Base-by-base conservation (phyloP, 1,284 basidiomycete species). In the Earliella scabrosa region DNA sequence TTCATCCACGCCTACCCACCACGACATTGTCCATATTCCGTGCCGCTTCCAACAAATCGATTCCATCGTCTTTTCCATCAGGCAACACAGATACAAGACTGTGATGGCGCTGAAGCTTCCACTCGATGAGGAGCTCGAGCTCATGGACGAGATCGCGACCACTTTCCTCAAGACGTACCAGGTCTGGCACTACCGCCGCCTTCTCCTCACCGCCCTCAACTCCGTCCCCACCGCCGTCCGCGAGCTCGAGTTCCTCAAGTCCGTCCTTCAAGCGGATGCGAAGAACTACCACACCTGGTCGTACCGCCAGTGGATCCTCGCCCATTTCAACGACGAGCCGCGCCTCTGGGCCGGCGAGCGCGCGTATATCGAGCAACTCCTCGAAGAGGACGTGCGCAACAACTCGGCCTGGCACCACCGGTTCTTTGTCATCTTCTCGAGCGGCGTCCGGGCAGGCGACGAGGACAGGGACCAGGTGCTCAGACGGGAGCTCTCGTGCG, bases 351-450 rank as follows among this genome's bases (percentile, higher is more conserved):
- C 69, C 0, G 82, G 79, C 13, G 97, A 98, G 73, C 75, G 90
- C 18, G 79, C 79, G 24, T 97, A 92, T 71, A 83, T 92, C 49
- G 90, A 95, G 60, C 70, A 73, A 52, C 82, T 98, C 77, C 71
- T 98, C 24, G 77, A 78, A 6, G 73, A 81, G 21, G 97, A 99
- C 71, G 80, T 97, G 35, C 76, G 96, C 65, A 99, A 99, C 72
- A 99, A 99, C 70, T 96, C 93, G 39, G 97, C 93, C 14, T 99
- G 97, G 97, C 94, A 97, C 70, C 97, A 98, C 78, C 87, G 97
- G 23, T 98, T 95, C 81, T 98, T 97, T 71, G 83, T 95, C 49
- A 81, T 90, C n/a, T 95, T 93, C 65, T 83, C 85, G 50, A 82
- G 84, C 50, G 90, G 87, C 3, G 77, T 79, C 63, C 75, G 80